These are phyloP conservation scores for Westerdykella sp. DNA, from an alignment of 2,329 filamentous ascomycete species.

Conservation along the genomic window DNA sequence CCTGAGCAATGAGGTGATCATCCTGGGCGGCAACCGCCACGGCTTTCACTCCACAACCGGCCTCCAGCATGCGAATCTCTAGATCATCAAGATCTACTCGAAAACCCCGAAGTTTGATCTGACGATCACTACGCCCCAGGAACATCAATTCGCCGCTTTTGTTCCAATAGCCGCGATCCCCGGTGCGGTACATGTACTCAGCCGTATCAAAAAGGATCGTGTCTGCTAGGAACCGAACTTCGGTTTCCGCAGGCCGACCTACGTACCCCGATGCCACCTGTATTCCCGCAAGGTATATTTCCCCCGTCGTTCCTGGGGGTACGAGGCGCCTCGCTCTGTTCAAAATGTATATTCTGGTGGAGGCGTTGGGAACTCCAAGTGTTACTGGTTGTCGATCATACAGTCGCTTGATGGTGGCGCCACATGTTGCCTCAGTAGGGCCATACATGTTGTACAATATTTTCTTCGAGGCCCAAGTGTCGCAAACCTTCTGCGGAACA, in stretches of 20 bases:
- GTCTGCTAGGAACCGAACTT: conserved; percentile 30
- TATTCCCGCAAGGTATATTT: conserved; percentile 41
- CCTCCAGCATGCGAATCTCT: conserved; percentile 23
- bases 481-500: conserved; percentile 29
- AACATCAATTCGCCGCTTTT: conserved; percentile 33
- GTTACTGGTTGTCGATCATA: conserved; percentile 24
- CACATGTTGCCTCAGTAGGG: conserved; percentile 40
- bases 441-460: conserved; percentile 42
- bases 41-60: conserved; percentile 4
- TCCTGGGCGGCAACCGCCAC: conserved; percentile 20
- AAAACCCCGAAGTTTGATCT: conserved; percentile 37
- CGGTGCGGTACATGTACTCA: conserved; percentile 39
- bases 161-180: conserved; percentile 38
- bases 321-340: conserved; percentile 26
- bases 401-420: conserved; percentile 32
- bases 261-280: conserved; percentile 43
- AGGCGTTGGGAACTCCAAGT: conserved; percentile 33
- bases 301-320: conserved; percentile 35
- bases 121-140: conserved; percentile 40
- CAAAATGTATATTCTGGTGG: conserved; percentile 40
- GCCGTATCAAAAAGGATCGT: conserved; percentile 10
- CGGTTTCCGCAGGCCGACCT: conserved; percentile 22
- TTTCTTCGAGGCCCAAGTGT: conserved; percentile 29
- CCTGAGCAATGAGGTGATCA: conserved; percentile 23
- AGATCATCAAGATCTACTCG: conserved; percentile 40